Evolutionary conservation across 2,329 filamentous ascomycete genomes (phyloP), one percentile per base, ranked within the genome.

Genomic region (Camptophora hylomeconis): DNA sequence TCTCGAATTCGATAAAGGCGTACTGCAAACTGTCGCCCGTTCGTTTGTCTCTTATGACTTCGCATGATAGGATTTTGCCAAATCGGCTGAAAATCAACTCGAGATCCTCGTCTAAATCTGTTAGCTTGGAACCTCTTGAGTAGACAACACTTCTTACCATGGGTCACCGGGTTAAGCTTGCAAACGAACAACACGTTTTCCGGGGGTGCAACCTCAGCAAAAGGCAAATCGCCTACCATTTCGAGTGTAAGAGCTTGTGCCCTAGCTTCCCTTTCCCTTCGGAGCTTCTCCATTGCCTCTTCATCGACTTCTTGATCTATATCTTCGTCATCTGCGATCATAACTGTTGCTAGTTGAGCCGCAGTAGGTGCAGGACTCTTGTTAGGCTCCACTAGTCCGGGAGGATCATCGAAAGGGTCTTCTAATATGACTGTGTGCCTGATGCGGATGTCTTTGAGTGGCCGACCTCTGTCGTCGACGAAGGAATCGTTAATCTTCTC

Each of bases 161-260:
- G 80, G 7, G 89, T 98, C 25, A 98, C 84, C 0, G 89, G 89
- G 46, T 98, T 98, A 23, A 98, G 66, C 53, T 98, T 98, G 75
- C 89, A 98, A 23, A 98, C 86, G 50, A 98, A 98, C 2, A 98
- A 66, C 9, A 98, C 76, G 53, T 98, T 95, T 58, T 98, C 89
- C 0, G 89, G 89, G 4, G 89, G 89, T 46, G 87, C 92, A 45
- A 98, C 86, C 56, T 98, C 89, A 35, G 89, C 89, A 54, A 94
- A 98, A 4, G 89, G 89, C 34, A 98, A 62, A 52, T 98, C 89
- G 23, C 89, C 89, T 57, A 98, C 89, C 75, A 98, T 92, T 59
- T 98, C 89, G 26, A 98, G 67, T 2, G 87, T 95, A 46, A 98
- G 61, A 1, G 89, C 89, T 54, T 95, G 89, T 1, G 87, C 87